Percentiles rank a stretch among this genome's conserved stretches.
These are phyloP conservation scores for Mortierella sp. DNA, from an alignment of 371 early-diverging fungal species.

Conservation along the genomic window DNA sequence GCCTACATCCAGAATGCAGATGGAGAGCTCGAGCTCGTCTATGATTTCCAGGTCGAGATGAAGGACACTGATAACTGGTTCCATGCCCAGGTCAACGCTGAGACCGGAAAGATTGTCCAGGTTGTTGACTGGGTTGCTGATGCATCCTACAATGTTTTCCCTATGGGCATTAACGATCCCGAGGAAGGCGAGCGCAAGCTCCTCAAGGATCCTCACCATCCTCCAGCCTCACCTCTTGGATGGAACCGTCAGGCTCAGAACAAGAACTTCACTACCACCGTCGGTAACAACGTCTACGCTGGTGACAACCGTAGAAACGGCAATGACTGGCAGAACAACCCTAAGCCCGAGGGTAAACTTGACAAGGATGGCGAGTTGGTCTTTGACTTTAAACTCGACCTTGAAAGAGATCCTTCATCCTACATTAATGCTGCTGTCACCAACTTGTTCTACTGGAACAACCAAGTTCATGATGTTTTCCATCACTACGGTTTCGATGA, in stretches of 20 bases:
- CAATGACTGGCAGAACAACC: constrained; percentile 77
- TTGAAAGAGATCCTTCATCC: constrained; percentile 72
- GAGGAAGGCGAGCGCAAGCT: constrained; percentile 74
- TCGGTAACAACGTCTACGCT: constrained; percentile 82
- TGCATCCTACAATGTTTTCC: constrained; percentile 82
- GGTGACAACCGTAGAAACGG: constrained; percentile 81
- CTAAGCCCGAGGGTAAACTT: constrained; percentile 77
- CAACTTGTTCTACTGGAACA: constrained; percentile 96
- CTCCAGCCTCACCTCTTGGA: constrained; percentile 75
- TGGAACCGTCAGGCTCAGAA: constrained; percentile 76
- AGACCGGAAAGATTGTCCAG: constrained; percentile 75
- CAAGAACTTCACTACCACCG: constrained; percentile 78
- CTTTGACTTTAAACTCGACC: constrained; percentile 85
- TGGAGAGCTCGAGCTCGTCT: constrained; percentile 74
- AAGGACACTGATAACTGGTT: constrained; percentile 92
- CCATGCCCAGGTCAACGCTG: constrained; percentile 86
- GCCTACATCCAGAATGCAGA: constrained; percentile 72
- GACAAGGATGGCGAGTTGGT: constrained; percentile 62
- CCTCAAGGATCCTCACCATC: constrained; percentile 67
- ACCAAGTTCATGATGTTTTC: constrained; percentile 87
- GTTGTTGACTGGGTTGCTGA: constrained; percentile 94
- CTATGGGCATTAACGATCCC: constrained; percentile 90
- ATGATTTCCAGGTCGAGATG: constrained; percentile 92
- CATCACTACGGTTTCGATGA: constrained; percentile 96
- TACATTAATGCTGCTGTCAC: constrained; percentile 92